phyloP scores from a whole-genome alignment of 2,329 filamentous ascomycete species.

The Colletotrichum incanum region DNA sequence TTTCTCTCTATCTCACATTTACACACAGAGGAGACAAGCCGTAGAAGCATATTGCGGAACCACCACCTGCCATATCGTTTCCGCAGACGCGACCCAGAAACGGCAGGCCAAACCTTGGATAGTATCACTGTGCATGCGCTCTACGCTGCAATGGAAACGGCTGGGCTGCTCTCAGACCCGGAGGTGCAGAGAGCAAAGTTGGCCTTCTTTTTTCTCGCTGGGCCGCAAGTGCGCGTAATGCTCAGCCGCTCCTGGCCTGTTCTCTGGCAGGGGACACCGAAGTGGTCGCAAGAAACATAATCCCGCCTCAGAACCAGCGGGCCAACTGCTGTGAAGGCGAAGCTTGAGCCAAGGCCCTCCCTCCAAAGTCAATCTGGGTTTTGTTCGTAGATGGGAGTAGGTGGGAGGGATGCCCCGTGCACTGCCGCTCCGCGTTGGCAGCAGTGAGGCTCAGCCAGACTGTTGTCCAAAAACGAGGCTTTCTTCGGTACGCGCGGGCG shows the following conservation, averaged over 20 bases:
- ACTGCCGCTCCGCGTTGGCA: neutral
- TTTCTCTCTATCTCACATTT: too few species aligned
- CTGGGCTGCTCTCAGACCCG: constrained; percentile 19
- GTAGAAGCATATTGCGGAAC: too few species aligned
- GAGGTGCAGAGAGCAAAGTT: constrained; percentile 4
- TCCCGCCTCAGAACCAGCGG: constrained; percentile 22
- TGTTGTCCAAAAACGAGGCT: neutral
- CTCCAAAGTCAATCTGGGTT: constrained; percentile 37
- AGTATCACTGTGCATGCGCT: constrained; percentile 5
- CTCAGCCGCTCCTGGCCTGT: neutral
- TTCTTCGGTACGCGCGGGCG: neutral
- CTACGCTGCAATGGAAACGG: neutral
- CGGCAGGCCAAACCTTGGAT: constrained; percentile 21
- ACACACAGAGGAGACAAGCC: too few species aligned
- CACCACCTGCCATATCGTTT: too few species aligned
- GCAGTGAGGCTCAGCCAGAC: neutral
- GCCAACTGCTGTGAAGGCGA: constrained; percentile 32
- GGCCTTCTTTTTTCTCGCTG: constrained; percentile 2
- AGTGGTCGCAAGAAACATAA: constrained; percentile 22
- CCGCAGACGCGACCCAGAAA: too few species aligned
- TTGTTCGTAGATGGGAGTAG: constrained; percentile 9
- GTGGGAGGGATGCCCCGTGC: constrained; percentile 8
- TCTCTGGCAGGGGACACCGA: neutral
- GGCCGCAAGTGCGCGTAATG: neutral
- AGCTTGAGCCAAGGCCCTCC: constrained; percentile 34